These are phyloP conservation scores for Tuber calosporum DNA, from an alignment of 495 filamentous ascomycete genomes.

Conservation along the genomic window DNA sequence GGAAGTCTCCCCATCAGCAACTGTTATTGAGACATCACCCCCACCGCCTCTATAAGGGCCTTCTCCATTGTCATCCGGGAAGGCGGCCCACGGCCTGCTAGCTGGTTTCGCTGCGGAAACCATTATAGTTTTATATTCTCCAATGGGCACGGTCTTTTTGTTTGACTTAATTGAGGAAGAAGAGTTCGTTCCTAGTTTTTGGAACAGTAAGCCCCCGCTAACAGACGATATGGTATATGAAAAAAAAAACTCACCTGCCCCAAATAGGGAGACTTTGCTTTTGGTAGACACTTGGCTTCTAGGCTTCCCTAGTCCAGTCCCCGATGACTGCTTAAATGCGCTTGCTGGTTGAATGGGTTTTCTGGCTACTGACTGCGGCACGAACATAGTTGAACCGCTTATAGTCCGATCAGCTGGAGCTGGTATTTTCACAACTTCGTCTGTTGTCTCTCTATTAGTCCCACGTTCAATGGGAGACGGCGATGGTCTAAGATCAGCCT, in stretches of 20 bases:
- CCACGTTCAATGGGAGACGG: conserved; percentile 3
- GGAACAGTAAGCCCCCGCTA: conserved; percentile 5
- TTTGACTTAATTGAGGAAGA: conserved; percentile 16
- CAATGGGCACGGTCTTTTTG: conserved; percentile 18
- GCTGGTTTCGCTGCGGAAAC: conserved; percentile 27
- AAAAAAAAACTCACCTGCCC: conserved; percentile 17
- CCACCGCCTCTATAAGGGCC: conserved; percentile 7
- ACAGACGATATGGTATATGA: background rate
- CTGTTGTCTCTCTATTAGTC: background rate
- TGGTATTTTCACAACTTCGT: conserved; percentile 9
- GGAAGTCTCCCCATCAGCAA: background rate
- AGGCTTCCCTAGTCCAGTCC: conserved; percentile 1
- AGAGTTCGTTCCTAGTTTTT: conserved; percentile 24
- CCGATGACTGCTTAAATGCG: conserved; percentile 28
- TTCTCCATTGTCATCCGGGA: background rate
- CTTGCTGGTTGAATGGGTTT: conserved; percentile 41
- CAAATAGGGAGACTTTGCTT: conserved; percentile 38
- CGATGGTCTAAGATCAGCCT: conserved; percentile 10
- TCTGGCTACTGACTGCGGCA: conserved; percentile 37
- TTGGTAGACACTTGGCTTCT: conserved; percentile 21
- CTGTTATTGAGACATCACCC: background rate
- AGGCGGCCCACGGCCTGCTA: conserved; percentile 18
- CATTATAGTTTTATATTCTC: conserved; percentile 41
- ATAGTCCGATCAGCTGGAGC: conserved; percentile 7
- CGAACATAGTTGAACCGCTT: conserved; percentile 26